Evolutionary conservation across 2,329 filamentous ascomycete genomes (phyloP).

Genomic region (Monosporascus sp.): DNA sequence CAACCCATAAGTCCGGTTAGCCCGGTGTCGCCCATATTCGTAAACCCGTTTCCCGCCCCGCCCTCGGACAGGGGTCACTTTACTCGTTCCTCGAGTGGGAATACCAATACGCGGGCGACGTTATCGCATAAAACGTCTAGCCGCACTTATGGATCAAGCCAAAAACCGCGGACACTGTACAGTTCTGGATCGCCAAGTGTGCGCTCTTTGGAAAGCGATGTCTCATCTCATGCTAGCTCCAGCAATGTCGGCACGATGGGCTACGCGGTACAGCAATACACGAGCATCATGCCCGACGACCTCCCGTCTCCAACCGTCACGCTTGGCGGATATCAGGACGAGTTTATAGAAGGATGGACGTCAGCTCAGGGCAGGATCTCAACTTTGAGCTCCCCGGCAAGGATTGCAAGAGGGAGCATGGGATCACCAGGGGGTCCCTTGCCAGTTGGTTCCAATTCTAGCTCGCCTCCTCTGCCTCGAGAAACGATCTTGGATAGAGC

Average conservation of each 20-base stretch:
- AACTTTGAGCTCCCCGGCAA: constrained; percentile 50
- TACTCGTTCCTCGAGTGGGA: constrained; percentile 40
- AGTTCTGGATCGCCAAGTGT: constrained; percentile 56
- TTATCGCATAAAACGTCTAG: constrained; percentile 45
- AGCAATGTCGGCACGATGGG: constrained; percentile 36
- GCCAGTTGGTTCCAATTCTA: constrained; percentile 34
- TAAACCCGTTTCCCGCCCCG: constrained; percentile 43
- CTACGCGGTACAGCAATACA: constrained; percentile 43
- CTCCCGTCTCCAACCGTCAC: constrained; percentile 52
- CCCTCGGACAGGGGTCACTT: constrained; percentile 37
- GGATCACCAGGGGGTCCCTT: constrained; percentile 40
- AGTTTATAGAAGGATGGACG: constrained; percentile 58
- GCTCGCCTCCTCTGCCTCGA: constrained; percentile 48
- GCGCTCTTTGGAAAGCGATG: constrained; percentile 56
- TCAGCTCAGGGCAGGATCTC: constrained; percentile 55
- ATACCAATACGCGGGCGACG: constrained; percentile 29
- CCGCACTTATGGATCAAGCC: constrained; percentile 40
- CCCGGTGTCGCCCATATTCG: constrained; percentile 48
- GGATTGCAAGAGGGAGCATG: constrained; percentile 46
- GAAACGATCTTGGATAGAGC: constrained; percentile 65
- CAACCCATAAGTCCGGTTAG: constrained; percentile 45
- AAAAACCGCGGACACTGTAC: constrained; percentile 46
- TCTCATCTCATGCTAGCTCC: constrained; percentile 53
- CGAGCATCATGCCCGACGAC: constrained; percentile 47
- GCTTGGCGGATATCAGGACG: constrained; percentile 45